These are phyloP conservation scores for Anthostomella pinea DNA, from an alignment of 2,329 filamentous ascomycete species.

Conservation along the genomic window DNA sequence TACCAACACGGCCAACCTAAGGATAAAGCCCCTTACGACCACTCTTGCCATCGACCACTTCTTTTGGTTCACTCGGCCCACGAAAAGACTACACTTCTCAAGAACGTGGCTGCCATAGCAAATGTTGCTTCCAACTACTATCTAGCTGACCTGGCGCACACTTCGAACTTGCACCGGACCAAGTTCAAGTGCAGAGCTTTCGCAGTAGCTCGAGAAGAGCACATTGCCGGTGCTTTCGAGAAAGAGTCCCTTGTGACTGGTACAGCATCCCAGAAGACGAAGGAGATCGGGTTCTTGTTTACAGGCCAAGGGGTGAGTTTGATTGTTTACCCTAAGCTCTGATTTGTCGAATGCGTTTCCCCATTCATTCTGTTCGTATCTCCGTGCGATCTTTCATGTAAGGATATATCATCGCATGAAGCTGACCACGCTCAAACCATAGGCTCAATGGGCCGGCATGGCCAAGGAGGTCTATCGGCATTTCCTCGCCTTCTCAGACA, in stretches of 20 bases:
- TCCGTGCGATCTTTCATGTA: too few species aligned
- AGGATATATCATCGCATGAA: too few species aligned
- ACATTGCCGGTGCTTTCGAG: slow-evolving; percentile 2
- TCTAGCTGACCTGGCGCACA: slow-evolving; percentile 7
- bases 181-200: slow-evolving; percentile 6
- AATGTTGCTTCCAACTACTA: slow-evolving; percentile 3
- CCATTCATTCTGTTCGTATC: too few species aligned
- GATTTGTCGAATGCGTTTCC: neutral
- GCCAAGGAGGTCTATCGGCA: slow-evolving; percentile 2
- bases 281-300: slow-evolving; percentile 5
- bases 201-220: slow-evolving; percentile 2
- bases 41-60: slow-evolving; percentile 4
- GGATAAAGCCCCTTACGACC: slow-evolving; percentile 1
- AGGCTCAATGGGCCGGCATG: slow-evolving; percentile 10
- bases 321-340: neutral
- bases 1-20: slow-evolving; percentile 18
- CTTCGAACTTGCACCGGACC: slow-evolving; percentile 7
- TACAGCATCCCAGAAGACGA: neutral
- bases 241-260: neutral
- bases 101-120: neutral
- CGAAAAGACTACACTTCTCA: slow-evolving; percentile 7
- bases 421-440: neutral
- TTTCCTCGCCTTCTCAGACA: slow-evolving; percentile 3
- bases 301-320: slow-evolving; percentile 9
- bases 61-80: slow-evolving; percentile 6